Base-by-base conservation (phyloP, 2,329 filamentous ascomycete species). In the Hirsutella rhossiliensis region DNA sequence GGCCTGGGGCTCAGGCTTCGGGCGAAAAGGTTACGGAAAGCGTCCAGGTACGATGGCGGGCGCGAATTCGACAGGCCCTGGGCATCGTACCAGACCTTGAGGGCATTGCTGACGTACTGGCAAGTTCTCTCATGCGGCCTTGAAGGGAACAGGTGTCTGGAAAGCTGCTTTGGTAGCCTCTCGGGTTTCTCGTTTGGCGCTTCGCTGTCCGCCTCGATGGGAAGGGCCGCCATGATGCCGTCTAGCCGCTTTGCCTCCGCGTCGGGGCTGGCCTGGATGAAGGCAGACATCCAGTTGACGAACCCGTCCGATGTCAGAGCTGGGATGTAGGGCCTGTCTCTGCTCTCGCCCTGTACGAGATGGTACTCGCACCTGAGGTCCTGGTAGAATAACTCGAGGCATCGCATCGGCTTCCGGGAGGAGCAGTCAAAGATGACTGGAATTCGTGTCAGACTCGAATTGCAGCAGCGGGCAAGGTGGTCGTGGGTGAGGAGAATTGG, bases 131-230 rank as follows among this genome's bases (percentile, higher is more conserved):
- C 54, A 50, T 87, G 77, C 1, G 74, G 68, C 8, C 62, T 60
- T 0, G 67, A 65, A 0, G 87, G 87, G 34, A 94, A 76, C 4
- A 92, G 68, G 42, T 82, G 73, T 36, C 87, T 72, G 1, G 85
- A 81, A 3, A 94, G 71, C 52, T 88, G 81, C 50, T 86, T 87
- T 0, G 87, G 88, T 44, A 94, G 81, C 3, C 84, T 71, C 60
- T 89, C 84, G 11, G 75, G 78, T 49, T 72, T 75, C 40, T 82
- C 75, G 38, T 80, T 72, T 0, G 78, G 71, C 44, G 81, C 78
- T 60, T 79, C 51, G 9, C 62, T 64, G 41, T 68, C 64, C 0
- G 65, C 63, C 28, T 71, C 62, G 52, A 94, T 83, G 1, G 86
- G 83, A 61, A 89, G 76, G 38, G 81, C 73, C 4, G 78, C 61